Conservation (phyloP, 306 rosid species). For the Prunus davidiana region DNA sequence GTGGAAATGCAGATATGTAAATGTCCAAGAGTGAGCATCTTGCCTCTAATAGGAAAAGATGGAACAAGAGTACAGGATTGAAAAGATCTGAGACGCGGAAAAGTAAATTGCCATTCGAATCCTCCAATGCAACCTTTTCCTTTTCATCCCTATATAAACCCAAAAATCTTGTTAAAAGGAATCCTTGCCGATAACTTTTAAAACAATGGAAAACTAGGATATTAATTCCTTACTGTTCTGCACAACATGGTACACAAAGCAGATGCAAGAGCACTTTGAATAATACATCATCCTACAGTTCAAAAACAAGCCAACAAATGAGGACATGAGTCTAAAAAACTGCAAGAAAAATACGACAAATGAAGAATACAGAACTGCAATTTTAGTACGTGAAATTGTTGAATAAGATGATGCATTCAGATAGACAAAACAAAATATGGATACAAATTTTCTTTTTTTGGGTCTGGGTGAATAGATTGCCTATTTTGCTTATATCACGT, state of each 20-base stretch:
- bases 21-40: conserved; percentile 19
- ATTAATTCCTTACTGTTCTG: conserved; percentile 50
- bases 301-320: conserved; percentile 12
- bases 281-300: conserved; percentile 82
- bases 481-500: too few species aligned
- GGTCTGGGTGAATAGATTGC: too few species aligned
- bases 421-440: too few species aligned
- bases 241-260: conserved; percentile 43
- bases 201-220: conserved; percentile 11
- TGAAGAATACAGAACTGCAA: neutral
- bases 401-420: too few species aligned
- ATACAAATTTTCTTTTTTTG: too few species aligned
- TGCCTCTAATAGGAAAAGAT: conserved; percentile 80
- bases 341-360: neutral
- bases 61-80: conserved; percentile 68
- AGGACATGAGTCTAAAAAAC: conserved; percentile 1
- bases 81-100: conserved; percentile 55
- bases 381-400: too few species aligned
- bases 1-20: conserved; percentile 4
- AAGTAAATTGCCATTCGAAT: conserved; percentile 44
- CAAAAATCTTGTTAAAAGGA: conserved; percentile 21
- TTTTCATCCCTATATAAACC: conserved; percentile 37
- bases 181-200: conserved; percentile 3
- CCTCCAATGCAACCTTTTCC: conserved; percentile 32
- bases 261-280: conserved; percentile 74